phyloP scores from a whole-genome alignment of 2,329 filamentous ascomycete genomes.

The Hymenoscyphus occultus region DNA sequence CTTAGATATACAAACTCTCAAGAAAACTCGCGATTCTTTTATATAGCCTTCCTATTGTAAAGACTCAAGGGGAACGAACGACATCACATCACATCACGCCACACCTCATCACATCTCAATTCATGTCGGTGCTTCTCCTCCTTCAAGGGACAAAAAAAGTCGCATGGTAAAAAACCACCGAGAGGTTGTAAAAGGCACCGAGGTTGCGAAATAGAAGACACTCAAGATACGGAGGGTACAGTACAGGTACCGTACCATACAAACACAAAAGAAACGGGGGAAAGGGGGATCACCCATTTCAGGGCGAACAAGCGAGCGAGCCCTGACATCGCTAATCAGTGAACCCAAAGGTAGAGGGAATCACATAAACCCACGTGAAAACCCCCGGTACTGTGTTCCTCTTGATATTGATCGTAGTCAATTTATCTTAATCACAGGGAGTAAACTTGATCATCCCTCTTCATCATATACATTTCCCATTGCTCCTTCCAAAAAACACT shows the following conservation, averaged over 20 bases:
- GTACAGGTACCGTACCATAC: background rate
- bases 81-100: too few relatives aligned
- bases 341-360: background rate
- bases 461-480: slow-evolving; percentile 27
- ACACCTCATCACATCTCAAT: too few relatives aligned
- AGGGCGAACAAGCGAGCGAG: background rate
- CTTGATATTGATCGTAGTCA: slow-evolving; percentile 18
- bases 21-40: too few relatives aligned
- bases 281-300: background rate
- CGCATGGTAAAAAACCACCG: too few relatives aligned
- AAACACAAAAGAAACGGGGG: background rate
- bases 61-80: too few relatives aligned
- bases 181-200: too few relatives aligned
- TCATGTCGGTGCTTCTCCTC: too few relatives aligned
- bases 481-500: slow-evolving; percentile 11
- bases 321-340: background rate
- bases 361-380: background rate
- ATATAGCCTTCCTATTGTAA: too few relatives aligned
- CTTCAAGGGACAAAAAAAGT: too few relatives aligned
- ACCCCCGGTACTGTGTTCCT: background rate
- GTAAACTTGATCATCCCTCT: slow-evolving; percentile 19
- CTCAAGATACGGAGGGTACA: too few relatives aligned
- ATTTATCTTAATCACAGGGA: slow-evolving; percentile 14
- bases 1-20: too few relatives aligned
- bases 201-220: too few relatives aligned